Evolutionary conservation across 2,329 filamentous ascomycete species (phyloP).

Genomic region (Aspergillus jensenii): DNA sequence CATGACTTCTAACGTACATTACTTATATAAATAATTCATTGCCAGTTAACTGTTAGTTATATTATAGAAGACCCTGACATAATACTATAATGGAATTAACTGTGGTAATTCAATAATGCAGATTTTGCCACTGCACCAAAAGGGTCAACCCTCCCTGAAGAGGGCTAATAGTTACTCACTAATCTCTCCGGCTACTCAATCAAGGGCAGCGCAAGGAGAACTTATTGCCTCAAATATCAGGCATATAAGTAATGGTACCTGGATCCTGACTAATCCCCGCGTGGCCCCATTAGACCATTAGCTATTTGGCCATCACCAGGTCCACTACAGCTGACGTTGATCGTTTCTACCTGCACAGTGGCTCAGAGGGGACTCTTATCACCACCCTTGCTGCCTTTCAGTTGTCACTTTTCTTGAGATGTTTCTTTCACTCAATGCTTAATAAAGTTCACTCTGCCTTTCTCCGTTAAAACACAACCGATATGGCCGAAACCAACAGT

Average conservation of each 20-base stretch:
- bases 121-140: neutral
- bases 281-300: neutral
- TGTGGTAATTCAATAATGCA: neutral
- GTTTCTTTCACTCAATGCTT: slow-evolving; percentile 9
- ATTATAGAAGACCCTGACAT: neutral
- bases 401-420: neutral
- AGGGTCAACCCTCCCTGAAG: too few relatives aligned
- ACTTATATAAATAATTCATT: too few relatives aligned
- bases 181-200: too few relatives aligned
- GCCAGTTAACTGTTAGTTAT: neutral
- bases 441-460: neutral
- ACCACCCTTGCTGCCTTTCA: neutral
- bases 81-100: neutral
- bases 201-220: neutral
- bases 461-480: slow-evolving; percentile 5
- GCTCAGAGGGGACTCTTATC: neutral
- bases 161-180: too few relatives aligned
- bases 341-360: slow-evolving; percentile 9
- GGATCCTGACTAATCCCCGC: slow-evolving; percentile 19
- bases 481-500: slow-evolving; percentile 37
- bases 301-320: neutral
- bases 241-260: neutral
- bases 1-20: neutral
- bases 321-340: slow-evolving; percentile 18
- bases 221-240: neutral